Evolutionary conservation across 2,329 filamentous ascomycete genomes (phyloP).

Genomic region (Trichoderma aggressivum): DNA sequence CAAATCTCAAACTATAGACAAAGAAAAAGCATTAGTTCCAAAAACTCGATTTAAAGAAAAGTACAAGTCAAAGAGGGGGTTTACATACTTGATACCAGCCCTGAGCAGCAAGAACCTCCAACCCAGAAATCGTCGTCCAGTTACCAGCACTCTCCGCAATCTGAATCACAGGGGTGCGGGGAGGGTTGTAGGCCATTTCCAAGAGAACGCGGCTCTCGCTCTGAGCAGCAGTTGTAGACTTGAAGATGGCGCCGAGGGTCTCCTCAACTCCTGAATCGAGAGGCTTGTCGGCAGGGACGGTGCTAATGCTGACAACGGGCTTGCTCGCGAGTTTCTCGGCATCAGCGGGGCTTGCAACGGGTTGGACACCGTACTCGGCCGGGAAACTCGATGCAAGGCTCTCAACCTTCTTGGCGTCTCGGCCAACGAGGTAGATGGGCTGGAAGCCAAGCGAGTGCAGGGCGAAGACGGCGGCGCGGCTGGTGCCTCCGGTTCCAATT

Average conservation of each 20-base stretch:
- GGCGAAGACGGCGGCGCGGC: slow-evolving; percentile 85
- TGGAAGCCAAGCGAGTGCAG: slow-evolving; percentile 78
- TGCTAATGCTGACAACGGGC: slow-evolving; percentile 72
- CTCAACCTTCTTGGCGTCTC: slow-evolving; percentile 66
- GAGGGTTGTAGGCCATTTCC: slow-evolving; percentile 96
- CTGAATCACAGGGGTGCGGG: slow-evolving; percentile 78
- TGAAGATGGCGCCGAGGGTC: slow-evolving; percentile 55
- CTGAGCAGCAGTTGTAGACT: slow-evolving; percentile 23
- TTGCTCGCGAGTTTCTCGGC: slow-evolving; percentile 50
- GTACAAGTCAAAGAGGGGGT: not conserved
- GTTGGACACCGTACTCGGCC: slow-evolving; percentile 63
- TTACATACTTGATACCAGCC: slow-evolving; percentile 75
- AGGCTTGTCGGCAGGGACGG: slow-evolving; percentile 82
- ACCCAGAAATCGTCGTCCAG: slow-evolving; percentile 80
- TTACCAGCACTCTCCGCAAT: slow-evolving; percentile 67
- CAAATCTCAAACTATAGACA: not conserved
- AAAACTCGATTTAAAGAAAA: not conserved
- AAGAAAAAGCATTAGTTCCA: not conserved
- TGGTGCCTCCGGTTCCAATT: slow-evolving; percentile 87
- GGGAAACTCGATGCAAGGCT: slow-evolving; percentile 71
- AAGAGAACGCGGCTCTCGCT: slow-evolving; percentile 55
- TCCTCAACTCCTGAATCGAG: slow-evolving; percentile 70
- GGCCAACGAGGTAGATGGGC: slow-evolving; percentile 83
- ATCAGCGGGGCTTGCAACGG: slow-evolving; percentile 51
- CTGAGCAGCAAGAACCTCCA: slow-evolving; percentile 87